Evolutionary conservation across 148 eudicot species (phyloP).

Genomic region (Pouteria glomerata): DNA sequence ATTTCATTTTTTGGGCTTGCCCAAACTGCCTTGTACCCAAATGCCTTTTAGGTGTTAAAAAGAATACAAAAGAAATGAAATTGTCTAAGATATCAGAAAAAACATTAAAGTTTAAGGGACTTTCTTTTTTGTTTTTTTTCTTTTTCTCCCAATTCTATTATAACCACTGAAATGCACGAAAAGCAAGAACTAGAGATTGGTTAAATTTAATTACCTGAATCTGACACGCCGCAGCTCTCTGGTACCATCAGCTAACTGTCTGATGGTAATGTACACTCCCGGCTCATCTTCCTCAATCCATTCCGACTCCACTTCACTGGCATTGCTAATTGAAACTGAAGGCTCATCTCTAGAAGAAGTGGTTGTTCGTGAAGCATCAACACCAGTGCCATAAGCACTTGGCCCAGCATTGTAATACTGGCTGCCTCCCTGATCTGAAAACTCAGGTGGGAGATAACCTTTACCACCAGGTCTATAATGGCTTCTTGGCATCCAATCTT

Average conservation of each 20-base stretch:
- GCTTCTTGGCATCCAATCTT: slow-evolving; percentile 81
- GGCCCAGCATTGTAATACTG: slow-evolving; percentile 39
- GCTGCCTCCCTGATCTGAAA: slow-evolving; percentile 40
- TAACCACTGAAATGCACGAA: too few species aligned
- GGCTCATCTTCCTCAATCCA: slow-evolving; percentile 98
- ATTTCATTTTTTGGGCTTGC: neutral
- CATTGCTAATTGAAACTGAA: slow-evolving; percentile 86
- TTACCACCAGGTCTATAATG: slow-evolving; percentile 55
- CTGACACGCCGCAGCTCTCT: slow-evolving; percentile 89
- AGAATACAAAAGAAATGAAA: neutral
- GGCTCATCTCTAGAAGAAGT: slow-evolving; percentile 78
- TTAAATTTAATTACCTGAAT: too few species aligned
- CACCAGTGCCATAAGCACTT: slow-evolving; percentile 33
- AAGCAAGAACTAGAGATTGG: too few species aligned
- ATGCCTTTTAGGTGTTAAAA: neutral
- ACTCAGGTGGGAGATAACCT: slow-evolving; percentile 48
- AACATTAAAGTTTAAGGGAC: neutral
- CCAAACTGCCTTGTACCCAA: neutral
- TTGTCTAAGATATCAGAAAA: neutral
- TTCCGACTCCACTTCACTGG: slow-evolving; percentile 82
- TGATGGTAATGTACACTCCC: slow-evolving; percentile 86
- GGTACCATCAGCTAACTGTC: slow-evolving; percentile 80
- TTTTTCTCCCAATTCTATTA: too few species aligned
- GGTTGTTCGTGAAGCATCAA: slow-evolving; percentile 83
- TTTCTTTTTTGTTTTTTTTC: too few species aligned